phyloP scores from a whole-genome alignment of 1,284 basidiomycete species.

The Fomitopsis betulina region DNA sequence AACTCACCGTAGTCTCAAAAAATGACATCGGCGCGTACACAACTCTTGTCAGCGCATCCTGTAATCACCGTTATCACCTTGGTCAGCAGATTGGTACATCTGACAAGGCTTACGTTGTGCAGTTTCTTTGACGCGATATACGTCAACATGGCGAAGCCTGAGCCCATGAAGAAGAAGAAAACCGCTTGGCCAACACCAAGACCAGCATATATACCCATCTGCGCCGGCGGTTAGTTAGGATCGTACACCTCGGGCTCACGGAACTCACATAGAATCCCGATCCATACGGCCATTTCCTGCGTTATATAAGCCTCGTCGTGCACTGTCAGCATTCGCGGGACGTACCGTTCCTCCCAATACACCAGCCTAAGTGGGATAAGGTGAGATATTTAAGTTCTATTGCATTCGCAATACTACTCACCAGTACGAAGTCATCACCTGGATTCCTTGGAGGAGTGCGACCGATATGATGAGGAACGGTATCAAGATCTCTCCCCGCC shows the following conservation, averaged over 20 bases:
- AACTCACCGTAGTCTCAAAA: conserved; percentile 77
- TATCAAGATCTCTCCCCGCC: conserved; percentile 47
- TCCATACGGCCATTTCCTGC: conserved; percentile 44
- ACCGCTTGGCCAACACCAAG: conserved; percentile 49
- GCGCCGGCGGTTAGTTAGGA: conserved; percentile 4
- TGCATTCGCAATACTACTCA: conserved; percentile 21
- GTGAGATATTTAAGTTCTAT: conserved; percentile 1
- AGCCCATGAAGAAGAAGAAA: conserved; percentile 50
- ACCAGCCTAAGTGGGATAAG: conserved; percentile 43
- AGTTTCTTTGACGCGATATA: conserved; percentile 61
- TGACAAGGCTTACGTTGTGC: conserved; percentile 30
- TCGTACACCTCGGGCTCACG: not conserved
- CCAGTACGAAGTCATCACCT: conserved; percentile 67
- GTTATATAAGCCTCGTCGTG: not conserved
- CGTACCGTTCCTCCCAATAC: conserved; percentile 62
- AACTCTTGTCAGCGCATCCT: conserved; percentile 58
- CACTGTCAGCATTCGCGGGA: conserved; percentile 1
- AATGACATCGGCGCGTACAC: conserved; percentile 81
- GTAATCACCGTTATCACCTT: conserved; percentile 13
- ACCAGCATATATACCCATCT: conserved; percentile 68
- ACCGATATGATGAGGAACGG: conserved; percentile 50
- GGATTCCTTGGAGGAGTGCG: conserved; percentile 53
- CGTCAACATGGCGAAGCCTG: conserved; percentile 48
- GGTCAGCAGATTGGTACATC: not conserved
- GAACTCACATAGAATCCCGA: conserved; percentile 56